Evolutionary conservation across 352 stramenopile genomes (phyloP).

Genomic region (Globisporangium solare): DNA sequence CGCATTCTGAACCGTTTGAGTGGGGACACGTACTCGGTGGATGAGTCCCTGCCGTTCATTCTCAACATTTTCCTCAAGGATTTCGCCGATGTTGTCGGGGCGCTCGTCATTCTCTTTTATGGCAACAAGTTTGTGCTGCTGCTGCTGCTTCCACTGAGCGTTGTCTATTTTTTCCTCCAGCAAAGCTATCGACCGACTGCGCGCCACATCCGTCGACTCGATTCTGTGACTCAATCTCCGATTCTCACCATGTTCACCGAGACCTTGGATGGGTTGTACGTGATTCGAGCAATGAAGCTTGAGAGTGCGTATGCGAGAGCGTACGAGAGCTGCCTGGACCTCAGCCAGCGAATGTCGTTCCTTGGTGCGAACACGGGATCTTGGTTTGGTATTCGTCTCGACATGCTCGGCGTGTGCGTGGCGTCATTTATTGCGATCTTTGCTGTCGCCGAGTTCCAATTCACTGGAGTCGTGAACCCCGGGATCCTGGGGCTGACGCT

Average conservation of each 20-base stretch:
- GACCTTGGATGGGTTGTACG: constrained; percentile 59
- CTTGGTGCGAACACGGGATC: constrained; percentile 59
- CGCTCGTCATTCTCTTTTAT: constrained; percentile 76
- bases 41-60: constrained; percentile 86
- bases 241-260: constrained; percentile 70
- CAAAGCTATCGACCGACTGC: constrained; percentile 63
- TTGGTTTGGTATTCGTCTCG: constrained; percentile 84
- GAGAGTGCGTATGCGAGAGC: constrained; percentile 31
- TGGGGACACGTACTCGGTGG: constrained; percentile 76
- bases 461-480: constrained; percentile 48
- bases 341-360: constrained; percentile 77
- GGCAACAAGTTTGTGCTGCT: constrained; percentile 70
- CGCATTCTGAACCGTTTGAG: constrained; percentile 79
- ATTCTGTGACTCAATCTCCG: constrained; percentile 71
- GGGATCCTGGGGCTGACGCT: constrained; percentile 85
- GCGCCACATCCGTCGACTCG: constrained; percentile 63
- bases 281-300: constrained; percentile 56
- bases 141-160: constrained; percentile 63
- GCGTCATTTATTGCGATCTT: constrained; percentile 79
- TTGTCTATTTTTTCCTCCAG: constrained; percentile 69
- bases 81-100: constrained; percentile 57
- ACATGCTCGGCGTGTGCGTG: constrained; percentile 78
- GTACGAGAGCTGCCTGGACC: constrained; percentile 49
- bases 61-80: constrained; percentile 89
- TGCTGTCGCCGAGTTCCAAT: constrained; percentile 64